phyloP scores from a whole-genome alignment of 768 basidiomycete genomes.

The Xerocomellus amylosporus region DNA sequence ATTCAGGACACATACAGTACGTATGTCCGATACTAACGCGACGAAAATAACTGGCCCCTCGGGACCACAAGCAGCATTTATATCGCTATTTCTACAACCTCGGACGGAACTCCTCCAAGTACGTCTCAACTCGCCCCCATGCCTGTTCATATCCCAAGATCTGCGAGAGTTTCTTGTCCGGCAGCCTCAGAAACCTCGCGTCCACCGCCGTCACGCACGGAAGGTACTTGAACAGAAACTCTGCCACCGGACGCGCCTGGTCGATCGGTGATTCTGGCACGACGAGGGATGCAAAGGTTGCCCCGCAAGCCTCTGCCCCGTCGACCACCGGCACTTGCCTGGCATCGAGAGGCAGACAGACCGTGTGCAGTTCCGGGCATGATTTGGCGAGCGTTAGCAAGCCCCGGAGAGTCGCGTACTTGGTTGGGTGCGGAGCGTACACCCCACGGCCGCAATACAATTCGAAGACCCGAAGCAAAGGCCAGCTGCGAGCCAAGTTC shows the following conservation, averaged over 20 bases:
- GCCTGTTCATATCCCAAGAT: background rate
- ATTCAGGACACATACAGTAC: too few relatives aligned
- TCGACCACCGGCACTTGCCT: constrained; percentile 5
- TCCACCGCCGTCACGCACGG: constrained; percentile 1
- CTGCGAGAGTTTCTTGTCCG: background rate
- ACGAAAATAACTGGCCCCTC: too few relatives aligned
- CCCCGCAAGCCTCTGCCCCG: background rate
- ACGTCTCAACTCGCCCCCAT: background rate
- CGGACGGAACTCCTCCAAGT: background rate
- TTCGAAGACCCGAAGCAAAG: constrained; percentile 1
- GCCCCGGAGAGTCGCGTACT: constrained; percentile 7
- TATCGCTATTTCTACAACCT: too few relatives aligned
- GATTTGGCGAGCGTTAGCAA: constrained; percentile 3
- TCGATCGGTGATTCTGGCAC: constrained; percentile 14
- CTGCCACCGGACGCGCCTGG: constrained; percentile 6
- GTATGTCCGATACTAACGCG: too few relatives aligned
- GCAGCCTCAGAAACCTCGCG: background rate
- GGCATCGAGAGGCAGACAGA: constrained; percentile 13
- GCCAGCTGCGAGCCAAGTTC: constrained; percentile 7
- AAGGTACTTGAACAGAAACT: constrained; percentile 6
- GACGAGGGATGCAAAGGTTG: background rate
- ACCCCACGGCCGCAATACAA: constrained; percentile 3
- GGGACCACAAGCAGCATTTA: too few relatives aligned
- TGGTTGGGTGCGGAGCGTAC: constrained; percentile 3
- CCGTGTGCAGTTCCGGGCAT: background rate